Conservation (phyloP, 2,329 filamentous ascomycete species). For the Arthrobotrys musiformis region DNA sequence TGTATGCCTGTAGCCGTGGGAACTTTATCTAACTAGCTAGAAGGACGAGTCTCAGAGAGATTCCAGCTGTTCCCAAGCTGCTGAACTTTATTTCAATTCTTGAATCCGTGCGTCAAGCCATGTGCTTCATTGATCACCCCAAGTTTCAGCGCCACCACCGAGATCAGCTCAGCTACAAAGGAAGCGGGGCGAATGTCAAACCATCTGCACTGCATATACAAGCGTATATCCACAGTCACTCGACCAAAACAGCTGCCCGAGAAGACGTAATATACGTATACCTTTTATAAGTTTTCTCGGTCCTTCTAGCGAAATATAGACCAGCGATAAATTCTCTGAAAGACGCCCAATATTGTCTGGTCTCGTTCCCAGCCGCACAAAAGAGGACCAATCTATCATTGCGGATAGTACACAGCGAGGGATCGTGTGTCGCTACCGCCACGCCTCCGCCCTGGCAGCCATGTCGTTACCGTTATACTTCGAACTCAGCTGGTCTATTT, state of each 20-base stretch:
- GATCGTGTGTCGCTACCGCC: neutral
- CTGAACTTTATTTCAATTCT: neutral
- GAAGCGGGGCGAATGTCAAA: neutral
- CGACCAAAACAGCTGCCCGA: neutral
- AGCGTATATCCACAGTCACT: neutral
- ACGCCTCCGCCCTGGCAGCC: neutral
- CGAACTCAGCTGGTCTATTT: constrained; percentile 65
- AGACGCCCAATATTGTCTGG: too few species aligned
- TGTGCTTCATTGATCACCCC: neutral
- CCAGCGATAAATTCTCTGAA: too few species aligned
- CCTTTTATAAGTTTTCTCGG: neutral
- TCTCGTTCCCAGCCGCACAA: too few species aligned
- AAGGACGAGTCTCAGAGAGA: neutral
- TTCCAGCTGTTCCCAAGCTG: neutral
- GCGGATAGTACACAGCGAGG: too few species aligned
- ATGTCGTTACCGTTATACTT: constrained; percentile 61
- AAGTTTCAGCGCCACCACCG: neutral
- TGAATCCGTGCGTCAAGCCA: constrained; percentile 24
- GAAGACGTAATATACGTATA: neutral
- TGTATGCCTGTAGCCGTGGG: too few species aligned
- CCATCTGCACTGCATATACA: neutral
- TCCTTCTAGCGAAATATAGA: too few species aligned
- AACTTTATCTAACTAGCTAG: neutral
- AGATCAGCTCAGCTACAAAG: neutral
- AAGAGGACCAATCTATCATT: neutral